phyloP scores from a whole-genome alignment of 2,329 filamentous ascomycete genomes.

The Penicillium decumbens region DNA sequence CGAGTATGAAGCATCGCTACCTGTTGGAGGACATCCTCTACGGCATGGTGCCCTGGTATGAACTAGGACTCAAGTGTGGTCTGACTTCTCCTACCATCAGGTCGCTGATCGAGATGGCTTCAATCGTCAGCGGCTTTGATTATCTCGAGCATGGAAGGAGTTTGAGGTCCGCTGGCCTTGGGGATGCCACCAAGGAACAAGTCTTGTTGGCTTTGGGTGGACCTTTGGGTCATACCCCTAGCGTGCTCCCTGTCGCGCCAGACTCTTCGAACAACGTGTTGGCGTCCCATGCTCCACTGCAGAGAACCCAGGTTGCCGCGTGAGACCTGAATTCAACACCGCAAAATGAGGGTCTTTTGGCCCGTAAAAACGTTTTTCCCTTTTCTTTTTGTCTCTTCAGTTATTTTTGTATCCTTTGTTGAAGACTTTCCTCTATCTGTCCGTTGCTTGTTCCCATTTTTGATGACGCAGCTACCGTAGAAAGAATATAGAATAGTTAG shows the following conservation, averaged over 20 bases:
- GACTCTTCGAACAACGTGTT: neutral
- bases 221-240: conserved; percentile 5
- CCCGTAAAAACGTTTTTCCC: no score
- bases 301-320: neutral
- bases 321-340: neutral
- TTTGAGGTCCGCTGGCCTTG: conserved; percentile 12
- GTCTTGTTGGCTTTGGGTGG: conserved; percentile 13
- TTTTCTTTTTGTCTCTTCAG: no score
- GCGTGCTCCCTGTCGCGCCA: neutral
- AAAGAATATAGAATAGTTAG: no score
- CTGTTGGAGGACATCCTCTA: conserved; percentile 13
- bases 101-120: conserved; percentile 17
- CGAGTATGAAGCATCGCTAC: conserved; percentile 14
- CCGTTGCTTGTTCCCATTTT: no score
- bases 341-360: no score
- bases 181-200: conserved; percentile 12
- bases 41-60: conserved; percentile 16
- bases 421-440: no score
- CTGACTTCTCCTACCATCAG: conserved; percentile 14
- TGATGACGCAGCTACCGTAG: no score
- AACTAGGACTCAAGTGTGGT: conserved; percentile 14
- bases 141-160: conserved; percentile 12
- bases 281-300: neutral
- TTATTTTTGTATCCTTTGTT: no score
- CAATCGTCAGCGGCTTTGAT: conserved; percentile 15